These are phyloP conservation scores for Theileria equi DNA, from an alignment of 169 alveolate species.

Conservation along the genomic window DNA sequence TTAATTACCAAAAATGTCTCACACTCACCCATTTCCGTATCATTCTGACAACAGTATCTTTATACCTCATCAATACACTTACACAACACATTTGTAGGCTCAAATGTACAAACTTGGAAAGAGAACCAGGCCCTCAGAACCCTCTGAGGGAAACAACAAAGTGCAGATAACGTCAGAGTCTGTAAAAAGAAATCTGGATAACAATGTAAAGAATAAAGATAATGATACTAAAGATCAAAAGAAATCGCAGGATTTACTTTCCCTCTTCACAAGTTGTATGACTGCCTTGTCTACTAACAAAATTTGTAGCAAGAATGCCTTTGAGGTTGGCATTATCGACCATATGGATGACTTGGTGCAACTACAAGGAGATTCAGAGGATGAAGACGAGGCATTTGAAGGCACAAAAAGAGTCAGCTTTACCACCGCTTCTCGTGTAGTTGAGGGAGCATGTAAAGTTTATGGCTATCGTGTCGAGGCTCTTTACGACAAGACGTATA, in stretches of 20 bases:
- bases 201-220: not conserved
- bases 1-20: no score
- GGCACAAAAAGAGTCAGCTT: slow-evolving; percentile 36
- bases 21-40: no score
- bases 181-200: not conserved
- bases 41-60: no score
- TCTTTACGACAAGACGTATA: slow-evolving; percentile 73
- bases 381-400: slow-evolving; percentile 47
- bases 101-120: no score
- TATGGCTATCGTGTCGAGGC: slow-evolving; percentile 80
- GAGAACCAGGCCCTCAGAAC: no score
- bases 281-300: slow-evolving; percentile 78
- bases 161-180: no score
- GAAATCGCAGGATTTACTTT: slow-evolving; percentile 64
- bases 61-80: no score
- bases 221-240: not conserved
- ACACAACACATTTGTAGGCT: no score
- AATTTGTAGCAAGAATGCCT: slow-evolving; percentile 79
- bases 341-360: slow-evolving; percentile 80
- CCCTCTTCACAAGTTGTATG: slow-evolving; percentile 74
- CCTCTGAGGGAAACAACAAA: no score
- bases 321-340: slow-evolving; percentile 79
- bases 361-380: slow-evolving; percentile 67
- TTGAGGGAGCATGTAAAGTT: slow-evolving; percentile 75
- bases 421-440: slow-evolving; percentile 75